These are phyloP conservation scores for Rubroshorea leprosula DNA, from an alignment of 345 rosid species.

Conservation along the genomic window DNA sequence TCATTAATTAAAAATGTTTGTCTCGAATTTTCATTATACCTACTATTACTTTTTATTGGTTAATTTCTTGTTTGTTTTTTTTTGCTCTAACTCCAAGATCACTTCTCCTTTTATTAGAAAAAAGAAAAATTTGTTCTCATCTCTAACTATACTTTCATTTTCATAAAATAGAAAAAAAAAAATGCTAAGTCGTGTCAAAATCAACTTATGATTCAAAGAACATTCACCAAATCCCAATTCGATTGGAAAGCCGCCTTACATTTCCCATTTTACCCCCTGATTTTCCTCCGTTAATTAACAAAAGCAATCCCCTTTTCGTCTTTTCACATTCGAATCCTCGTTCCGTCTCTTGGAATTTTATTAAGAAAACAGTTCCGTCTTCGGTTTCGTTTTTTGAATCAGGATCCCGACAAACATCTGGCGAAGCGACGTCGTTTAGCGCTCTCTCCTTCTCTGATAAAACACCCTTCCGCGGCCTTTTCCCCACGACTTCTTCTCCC, in stretches of 20 bases:
- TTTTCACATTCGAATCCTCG: background rate
- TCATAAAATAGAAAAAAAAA: background rate
- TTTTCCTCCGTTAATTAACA: background rate
- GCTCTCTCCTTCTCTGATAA: too few relatives aligned
- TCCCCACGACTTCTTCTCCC: background rate
- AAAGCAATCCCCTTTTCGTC: background rate
- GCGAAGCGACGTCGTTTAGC: background rate
- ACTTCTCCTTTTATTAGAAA: too few relatives aligned
- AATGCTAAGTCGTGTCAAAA: too few relatives aligned
- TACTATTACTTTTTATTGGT: too few relatives aligned
- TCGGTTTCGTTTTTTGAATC: background rate
- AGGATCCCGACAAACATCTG: background rate
- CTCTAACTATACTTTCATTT: too few relatives aligned
- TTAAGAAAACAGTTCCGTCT: background rate
- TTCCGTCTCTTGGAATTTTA: too few relatives aligned
- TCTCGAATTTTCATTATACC: too few relatives aligned
- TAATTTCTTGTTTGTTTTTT: too few relatives aligned
- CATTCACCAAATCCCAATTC: background rate
- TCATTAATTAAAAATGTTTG: too few relatives aligned
- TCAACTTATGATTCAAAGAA: background rate
- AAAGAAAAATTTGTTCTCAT: too few relatives aligned
- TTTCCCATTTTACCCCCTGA: constrained; percentile 4
- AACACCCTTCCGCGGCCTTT: too few relatives aligned
- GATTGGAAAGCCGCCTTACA: background rate
- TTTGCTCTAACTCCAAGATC: too few relatives aligned